These are phyloP conservation scores for Tolypocladium paradoxum DNA, from an alignment of 2,329 filamentous ascomycete species.

Conservation along the genomic window DNA sequence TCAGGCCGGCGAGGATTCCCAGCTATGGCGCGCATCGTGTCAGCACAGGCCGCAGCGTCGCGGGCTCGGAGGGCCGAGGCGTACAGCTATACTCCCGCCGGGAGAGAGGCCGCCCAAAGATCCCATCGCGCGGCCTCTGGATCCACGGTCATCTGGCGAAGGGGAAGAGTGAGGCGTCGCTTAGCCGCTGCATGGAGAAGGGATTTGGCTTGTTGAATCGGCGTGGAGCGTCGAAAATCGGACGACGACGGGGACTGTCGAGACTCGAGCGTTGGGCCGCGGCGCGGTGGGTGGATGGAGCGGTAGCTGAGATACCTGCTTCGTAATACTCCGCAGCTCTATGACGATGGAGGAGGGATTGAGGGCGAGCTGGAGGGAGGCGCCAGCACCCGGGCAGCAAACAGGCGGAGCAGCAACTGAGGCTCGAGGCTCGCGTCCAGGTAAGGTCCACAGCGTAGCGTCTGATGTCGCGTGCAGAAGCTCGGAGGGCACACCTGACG, in stretches of 20 bases:
- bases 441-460: neutral
- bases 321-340: no score
- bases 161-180: conserved; percentile 1
- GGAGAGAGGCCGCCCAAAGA: conserved; percentile 66
- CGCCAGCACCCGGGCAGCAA: conserved; percentile 8
- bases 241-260: neutral
- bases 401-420: neutral
- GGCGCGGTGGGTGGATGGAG: neutral
- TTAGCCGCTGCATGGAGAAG: conserved; percentile 14
- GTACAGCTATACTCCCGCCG: conserved; percentile 64
- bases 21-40: conserved; percentile 42
- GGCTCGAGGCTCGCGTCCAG: neutral
- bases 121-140: conserved; percentile 47
- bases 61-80: conserved; percentile 16
- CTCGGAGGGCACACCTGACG: neutral
- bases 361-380: conserved; percentile 2
- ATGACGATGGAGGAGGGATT: neutral
- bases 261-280: neutral
- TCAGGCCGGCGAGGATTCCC: conserved; percentile 82
- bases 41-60: conserved; percentile 6
- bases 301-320: neutral
- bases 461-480: neutral
- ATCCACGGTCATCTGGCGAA: conserved; percentile 36
- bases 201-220: neutral
- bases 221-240: neutral